Base-by-base conservation (phyloP, 768 basidiomycete species). In the Mycena sanguinolenta region DNA sequence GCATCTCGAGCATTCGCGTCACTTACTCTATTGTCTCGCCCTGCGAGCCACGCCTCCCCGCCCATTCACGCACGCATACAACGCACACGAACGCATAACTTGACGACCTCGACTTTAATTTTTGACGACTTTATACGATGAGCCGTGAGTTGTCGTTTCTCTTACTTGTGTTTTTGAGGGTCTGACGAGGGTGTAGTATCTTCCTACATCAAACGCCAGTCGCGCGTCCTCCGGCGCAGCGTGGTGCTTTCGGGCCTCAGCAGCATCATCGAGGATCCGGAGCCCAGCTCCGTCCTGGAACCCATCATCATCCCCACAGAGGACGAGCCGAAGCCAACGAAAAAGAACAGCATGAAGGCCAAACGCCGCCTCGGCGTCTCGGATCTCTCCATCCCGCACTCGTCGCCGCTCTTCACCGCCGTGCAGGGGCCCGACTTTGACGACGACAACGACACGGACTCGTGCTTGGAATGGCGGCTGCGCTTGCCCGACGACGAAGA, bases 341-440 rank as follows among this genome's bases (percentile, higher is more conserved):
- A 58, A 17, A 70, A 39, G 36, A 71, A 27, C 42, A 63, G 59
- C 65, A 60, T 67, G 59, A 71, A 71, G n/a, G 70, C 70, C 36
- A 71, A 63, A 44, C 44, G 70, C 3, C 70, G 70, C 1, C 70
- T 49, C 17, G 71, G 71, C 38, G 71, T 72, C 38, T 72, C 71
- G 21, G 58, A 72, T 25, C 53, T 72, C n/a, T 19, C 50, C 34
- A 72, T 72, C 32, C 71, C 71, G 16, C 60, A 25, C n/a, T 30
- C 28, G 0, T 67, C 65, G 8, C 44, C 21, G 34, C 36, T 59
- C 16, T 59, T 66, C 34, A 52, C 65, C 25, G 36, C 58, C 25
- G 65, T 65, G 38, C 55, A 58, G 12, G 61, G n/a, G 1, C n/a
- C 6, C 17, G 32, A 34, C 32, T 34, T 10, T 5, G 23, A 50